A percentile compares a stretch with the other conserved stretches of the same genome.
These are phyloP conservation scores for Schizosaccharomyces japonicus DNA, from an alignment of 805 yeast genomes.

Conservation along the genomic window DNA sequence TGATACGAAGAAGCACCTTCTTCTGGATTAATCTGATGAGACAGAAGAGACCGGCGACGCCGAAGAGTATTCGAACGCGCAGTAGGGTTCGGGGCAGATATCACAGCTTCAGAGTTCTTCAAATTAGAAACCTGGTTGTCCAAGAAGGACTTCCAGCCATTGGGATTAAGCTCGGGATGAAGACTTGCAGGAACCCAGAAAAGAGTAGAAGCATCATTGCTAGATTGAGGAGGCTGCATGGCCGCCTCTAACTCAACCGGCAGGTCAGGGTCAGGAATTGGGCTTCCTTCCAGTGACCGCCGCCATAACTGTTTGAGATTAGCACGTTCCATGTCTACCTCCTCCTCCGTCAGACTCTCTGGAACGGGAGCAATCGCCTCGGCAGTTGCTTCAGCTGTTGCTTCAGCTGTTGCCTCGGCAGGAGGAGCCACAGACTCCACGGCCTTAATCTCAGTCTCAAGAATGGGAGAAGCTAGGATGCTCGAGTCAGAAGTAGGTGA, in stretches of 20 bases:
- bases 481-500: too few relatives aligned
- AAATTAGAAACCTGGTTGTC: slow-evolving; percentile 19
- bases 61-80: background rate
- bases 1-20: background rate
- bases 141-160: slow-evolving; percentile 29
- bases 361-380: too few relatives aligned
- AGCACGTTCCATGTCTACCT: background rate
- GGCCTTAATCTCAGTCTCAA: too few relatives aligned
- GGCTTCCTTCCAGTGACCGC: background rate
- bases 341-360: background rate
- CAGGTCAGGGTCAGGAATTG: slow-evolving; percentile 2
- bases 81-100: background rate
- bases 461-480: too few relatives aligned
- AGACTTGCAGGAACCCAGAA: slow-evolving; percentile 91
- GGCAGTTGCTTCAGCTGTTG: too few relatives aligned
- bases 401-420: too few relatives aligned
- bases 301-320: background rate
- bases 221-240: background rate
- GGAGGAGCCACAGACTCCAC: too few relatives aligned
- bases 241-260: background rate
- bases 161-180: slow-evolving; percentile 91
- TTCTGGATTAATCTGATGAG: background rate
- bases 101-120: slow-evolving; percentile 4
- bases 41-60: background rate
- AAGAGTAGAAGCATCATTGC: slow-evolving; percentile 23